Conservation (phyloP, 352 stramenopile species). For the Phytophthora tubulina region DNA sequence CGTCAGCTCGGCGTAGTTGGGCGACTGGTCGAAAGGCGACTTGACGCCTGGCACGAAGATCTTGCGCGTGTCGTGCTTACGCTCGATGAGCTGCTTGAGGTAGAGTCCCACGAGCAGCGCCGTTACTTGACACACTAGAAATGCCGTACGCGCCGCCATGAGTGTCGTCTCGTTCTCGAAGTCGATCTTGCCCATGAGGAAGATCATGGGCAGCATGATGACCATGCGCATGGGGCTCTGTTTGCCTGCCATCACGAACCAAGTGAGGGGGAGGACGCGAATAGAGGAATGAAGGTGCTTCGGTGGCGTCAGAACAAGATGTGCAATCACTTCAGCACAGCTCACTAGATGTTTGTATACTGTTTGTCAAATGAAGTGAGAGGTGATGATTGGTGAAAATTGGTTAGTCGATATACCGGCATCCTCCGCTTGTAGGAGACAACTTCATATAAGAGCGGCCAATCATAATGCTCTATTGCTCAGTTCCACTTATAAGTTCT, state of each 20-base stretch:
- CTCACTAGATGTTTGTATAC: slow-evolving; percentile 1
- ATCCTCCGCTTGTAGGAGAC: too few species aligned
- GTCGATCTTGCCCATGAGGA: slow-evolving; percentile 88
- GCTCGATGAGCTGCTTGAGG: slow-evolving; percentile 78
- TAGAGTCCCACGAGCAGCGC: slow-evolving; percentile 75
- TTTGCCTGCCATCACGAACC: slow-evolving; percentile 50
- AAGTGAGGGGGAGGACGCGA: not conserved
- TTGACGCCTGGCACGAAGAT: slow-evolving; percentile 78
- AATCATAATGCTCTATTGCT: too few species aligned
- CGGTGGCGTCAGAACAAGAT: not conserved
- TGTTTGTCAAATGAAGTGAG: not conserved
- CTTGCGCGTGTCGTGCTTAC: slow-evolving; percentile 82
- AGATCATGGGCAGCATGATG: slow-evolving; percentile 87
- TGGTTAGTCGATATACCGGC: too few species aligned
- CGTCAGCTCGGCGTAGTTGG: slow-evolving; percentile 82
- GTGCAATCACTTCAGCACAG: slow-evolving; percentile 4
- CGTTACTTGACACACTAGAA: slow-evolving; percentile 67
- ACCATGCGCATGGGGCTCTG: slow-evolving; percentile 86
- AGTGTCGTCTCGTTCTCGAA: slow-evolving; percentile 82
- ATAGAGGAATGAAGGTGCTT: slow-evolving; percentile 12
- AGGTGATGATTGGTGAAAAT: slow-evolving; percentile 21
- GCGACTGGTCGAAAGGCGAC: slow-evolving; percentile 82
- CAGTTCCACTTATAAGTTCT: too few species aligned
- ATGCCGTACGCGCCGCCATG: slow-evolving; percentile 68
- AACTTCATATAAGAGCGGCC: too few species aligned